A percentile compares a stretch with the other conserved stretches of the same genome.
phyloP scores from a whole-genome alignment of 345 rosid genomes.

The Brassica rapa region DNA sequence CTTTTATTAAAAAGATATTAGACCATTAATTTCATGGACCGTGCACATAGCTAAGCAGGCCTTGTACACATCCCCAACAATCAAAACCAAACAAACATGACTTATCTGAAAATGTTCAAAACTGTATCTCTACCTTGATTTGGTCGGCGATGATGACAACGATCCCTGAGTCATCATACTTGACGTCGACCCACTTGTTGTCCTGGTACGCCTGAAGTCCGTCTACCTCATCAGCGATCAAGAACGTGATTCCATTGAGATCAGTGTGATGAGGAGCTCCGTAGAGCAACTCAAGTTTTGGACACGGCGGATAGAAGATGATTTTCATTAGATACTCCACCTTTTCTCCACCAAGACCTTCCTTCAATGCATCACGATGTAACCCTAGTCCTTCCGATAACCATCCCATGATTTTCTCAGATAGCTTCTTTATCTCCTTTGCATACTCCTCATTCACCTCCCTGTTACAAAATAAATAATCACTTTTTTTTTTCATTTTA shows the following conservation, averaged over 20 bases:
- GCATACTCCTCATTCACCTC: slow-evolving; percentile 72
- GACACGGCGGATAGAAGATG: slow-evolving; percentile 74
- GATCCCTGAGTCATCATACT: background rate
- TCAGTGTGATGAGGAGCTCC: slow-evolving; percentile 75
- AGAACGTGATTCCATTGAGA: slow-evolving; percentile 53
- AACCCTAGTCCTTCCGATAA: slow-evolving; percentile 67
- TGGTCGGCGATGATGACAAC: background rate
- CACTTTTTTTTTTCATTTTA: too few relatives aligned
- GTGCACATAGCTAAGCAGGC: background rate
- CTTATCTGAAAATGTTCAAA: background rate
- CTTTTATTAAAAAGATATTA: background rate
- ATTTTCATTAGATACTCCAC: slow-evolving; percentile 61
- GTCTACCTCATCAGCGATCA: slow-evolving; percentile 55
- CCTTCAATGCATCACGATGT: slow-evolving; percentile 45
- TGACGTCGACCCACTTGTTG: background rate
- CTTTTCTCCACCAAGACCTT: slow-evolving; percentile 57
- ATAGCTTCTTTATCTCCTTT: slow-evolving; percentile 44
- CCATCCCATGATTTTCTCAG: slow-evolving; percentile 46
- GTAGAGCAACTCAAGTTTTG: slow-evolving; percentile 49
- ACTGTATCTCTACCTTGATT: slow-evolving; percentile 38
- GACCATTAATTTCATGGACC: background rate
- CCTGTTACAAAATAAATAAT: slow-evolving; percentile 26
- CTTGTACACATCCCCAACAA: background rate
- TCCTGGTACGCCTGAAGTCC: slow-evolving; percentile 10
- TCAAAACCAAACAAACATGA: background rate